Evolutionary conservation across 73 alveolate genomes (phyloP), one percentile per base, ranked within the genome.

Genomic region (Paramecium primaurelia): DNA sequence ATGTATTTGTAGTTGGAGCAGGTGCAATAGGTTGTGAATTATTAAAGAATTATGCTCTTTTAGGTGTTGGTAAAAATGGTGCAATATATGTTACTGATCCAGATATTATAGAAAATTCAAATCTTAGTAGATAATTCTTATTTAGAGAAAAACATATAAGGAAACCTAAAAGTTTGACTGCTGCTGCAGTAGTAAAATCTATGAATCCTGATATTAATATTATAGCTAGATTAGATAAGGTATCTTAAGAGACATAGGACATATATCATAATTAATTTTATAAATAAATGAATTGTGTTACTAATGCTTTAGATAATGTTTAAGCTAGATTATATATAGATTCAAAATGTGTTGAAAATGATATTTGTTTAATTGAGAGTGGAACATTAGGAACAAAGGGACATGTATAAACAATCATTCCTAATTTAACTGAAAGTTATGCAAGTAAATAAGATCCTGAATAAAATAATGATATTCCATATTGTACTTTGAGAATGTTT

Each of bases 21-120:
- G 99, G 99, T 25, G 99, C 99, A 9, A 97, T 99, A 36, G 99
- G 99, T 30, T 99, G 99, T 93, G 99, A 99, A 86, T 94, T 98
- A 22, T 85, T 99, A 59, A 99, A 99, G 88, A 95, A 95, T 58
- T 96, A 98, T 86, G 99, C 99, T 38, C 69, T 99, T 68, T 92
- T 97, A 20, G 99, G 99, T 45, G 95, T 97, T 59, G 95, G 77
- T 93, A 98, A 64, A 95, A 97, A 34, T 89, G 99, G 86, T 96
- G 91, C 22, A 1, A 36, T 45, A 9, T 49, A 71, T 68, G 92
- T 88, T 32, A 93, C 97, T 32, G 99, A 99, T 93, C 93, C 98
- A 92, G 99, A 99, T 93, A 97, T 99, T 25, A 98, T 99, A 71
- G 99, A 99, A 88, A 95, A 96, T 73, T 97, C 99, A 92, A 99